Base-by-base conservation (phyloP, 202 grass and related monocot species). In the Bolboschoenoplectus hybrid region DNA sequence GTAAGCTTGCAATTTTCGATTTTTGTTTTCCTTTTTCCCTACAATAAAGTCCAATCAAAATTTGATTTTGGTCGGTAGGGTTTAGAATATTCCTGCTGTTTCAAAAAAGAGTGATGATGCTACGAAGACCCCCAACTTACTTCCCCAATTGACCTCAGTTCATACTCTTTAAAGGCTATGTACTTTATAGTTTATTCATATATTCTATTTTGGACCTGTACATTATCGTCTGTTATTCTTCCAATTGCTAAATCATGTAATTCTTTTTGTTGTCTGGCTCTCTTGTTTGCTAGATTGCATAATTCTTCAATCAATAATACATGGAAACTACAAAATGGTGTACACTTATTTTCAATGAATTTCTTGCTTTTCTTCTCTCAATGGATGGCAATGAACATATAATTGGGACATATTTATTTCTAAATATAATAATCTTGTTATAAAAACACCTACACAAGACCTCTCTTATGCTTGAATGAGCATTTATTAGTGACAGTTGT, bases 1-100 rank as follows among this genome's bases (percentile, higher is more conserved):
- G 97, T 99, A 90, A 88, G 90, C 32, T 41, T 12, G n/a, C 9
- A 43, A 60, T 12, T 53, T 50, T 73, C 2, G 9, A 46, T 46
- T 16, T 53, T 45, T 35, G 34, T 68, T 68, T 10, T 40, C 12
- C 5, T 20, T 63, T 7, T 44, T 44, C 5, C 43, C 43, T 44
- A 44, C 43, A 44, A 44, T 16, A 34, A 63, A 63, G 0, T 63
- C 20, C 10, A 74, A 44, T 50, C 52, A 26, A 79, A 79, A 19
- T 56, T 56, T 57, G 13, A 14, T 57, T 64, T 82, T 45, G 74
- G 19, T 26, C 11, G 35, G 51, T 81, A 5, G 43, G 26, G 26
- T 50, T 9, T 82, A 46, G 57, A 82, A 82, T 66, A 63, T 40
- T 19, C 26, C 43, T 69, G 57, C 61, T 85, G 39, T 67, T 86